Evolutionary conservation across 2,329 filamentous ascomycete species (phyloP).

Genomic region (Fusarium tanahbumbuense): DNA sequence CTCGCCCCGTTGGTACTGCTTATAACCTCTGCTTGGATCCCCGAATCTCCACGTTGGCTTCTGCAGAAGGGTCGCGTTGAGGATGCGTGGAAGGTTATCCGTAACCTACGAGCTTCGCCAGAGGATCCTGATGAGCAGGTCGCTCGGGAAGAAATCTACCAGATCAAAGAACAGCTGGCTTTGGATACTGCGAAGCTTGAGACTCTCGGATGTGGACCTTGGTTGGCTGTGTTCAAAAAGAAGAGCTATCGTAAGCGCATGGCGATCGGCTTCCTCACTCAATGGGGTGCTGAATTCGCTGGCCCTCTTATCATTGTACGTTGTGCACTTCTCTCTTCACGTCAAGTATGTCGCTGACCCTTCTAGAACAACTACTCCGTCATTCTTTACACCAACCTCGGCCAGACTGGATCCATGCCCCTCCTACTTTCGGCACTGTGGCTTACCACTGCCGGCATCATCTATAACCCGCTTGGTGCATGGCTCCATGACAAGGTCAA

Average conservation of each 20-base stretch:
- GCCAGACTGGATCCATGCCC: constrained; percentile 54
- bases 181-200: constrained; percentile 56
- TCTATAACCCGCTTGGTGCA: constrained; percentile 60
- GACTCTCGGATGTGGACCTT: constrained; percentile 53
- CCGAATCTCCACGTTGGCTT: constrained; percentile 61
- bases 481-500: constrained; percentile 61
- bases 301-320: constrained; percentile 62
- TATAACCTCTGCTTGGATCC: constrained; percentile 51
- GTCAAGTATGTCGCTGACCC: not conserved
- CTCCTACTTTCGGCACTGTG: constrained; percentile 54
- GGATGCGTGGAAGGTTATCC: constrained; percentile 58
- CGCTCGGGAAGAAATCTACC: constrained; percentile 59
- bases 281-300: constrained; percentile 64
- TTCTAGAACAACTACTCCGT: constrained; percentile 56
- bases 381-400: constrained; percentile 54
- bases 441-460: constrained; percentile 60
- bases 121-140: constrained; percentile 54
- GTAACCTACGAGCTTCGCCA: constrained; percentile 46
- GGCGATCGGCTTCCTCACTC: constrained; percentile 63
- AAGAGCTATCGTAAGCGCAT: constrained; percentile 62
- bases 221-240: constrained; percentile 58
- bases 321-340: not conserved
- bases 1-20: constrained; percentile 53
- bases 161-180: constrained; percentile 58
- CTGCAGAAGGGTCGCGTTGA: constrained; percentile 57